Percentiles rank a stretch among this genome's conserved stretches.
phyloP scores from a whole-genome alignment of 1,139 yeast genomes.

The Debaryomycetaceae sp. region DNA sequence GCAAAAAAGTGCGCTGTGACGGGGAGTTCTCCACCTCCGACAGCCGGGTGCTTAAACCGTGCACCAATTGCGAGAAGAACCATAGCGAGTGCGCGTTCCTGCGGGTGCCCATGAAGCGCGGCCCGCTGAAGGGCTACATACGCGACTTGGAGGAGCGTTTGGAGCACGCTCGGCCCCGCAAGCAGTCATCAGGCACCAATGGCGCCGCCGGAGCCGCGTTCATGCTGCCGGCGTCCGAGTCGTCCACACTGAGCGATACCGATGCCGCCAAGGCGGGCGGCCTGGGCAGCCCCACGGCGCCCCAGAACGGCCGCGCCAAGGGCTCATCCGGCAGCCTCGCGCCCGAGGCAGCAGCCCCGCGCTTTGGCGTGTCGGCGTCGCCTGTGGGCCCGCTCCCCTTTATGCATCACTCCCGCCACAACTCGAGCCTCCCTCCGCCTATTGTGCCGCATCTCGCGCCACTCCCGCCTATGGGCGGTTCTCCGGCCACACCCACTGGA shows the following conservation, averaged over 20 bases:
- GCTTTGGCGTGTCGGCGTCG: too few species aligned
- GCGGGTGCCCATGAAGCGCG: constrained; percentile 68
- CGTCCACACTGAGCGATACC: not conserved
- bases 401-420: too few species aligned
- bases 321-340: too few species aligned
- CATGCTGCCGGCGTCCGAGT: not conserved
- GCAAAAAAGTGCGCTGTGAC: constrained; percentile 61
- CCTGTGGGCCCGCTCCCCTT: too few species aligned
- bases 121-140: constrained; percentile 70
- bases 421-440: too few species aligned
- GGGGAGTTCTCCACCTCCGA: constrained; percentile 44
- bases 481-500: constrained; percentile 1
- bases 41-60: constrained; percentile 43
- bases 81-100: constrained; percentile 58
- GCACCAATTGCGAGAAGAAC: constrained; percentile 55
- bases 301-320: too few species aligned
- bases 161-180: constrained; percentile 12
- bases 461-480: too few species aligned
- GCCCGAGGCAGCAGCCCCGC: too few species aligned
- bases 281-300: too few species aligned
- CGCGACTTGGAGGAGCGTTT: constrained; percentile 37
- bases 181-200: constrained; percentile 1
- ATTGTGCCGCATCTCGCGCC: too few species aligned
- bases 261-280: too few species aligned
- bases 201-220: not conserved